Evolutionary conservation across 2,329 filamentous ascomycete genomes (phyloP).

Genomic region (Sclerotinia trifoliorum): DNA sequence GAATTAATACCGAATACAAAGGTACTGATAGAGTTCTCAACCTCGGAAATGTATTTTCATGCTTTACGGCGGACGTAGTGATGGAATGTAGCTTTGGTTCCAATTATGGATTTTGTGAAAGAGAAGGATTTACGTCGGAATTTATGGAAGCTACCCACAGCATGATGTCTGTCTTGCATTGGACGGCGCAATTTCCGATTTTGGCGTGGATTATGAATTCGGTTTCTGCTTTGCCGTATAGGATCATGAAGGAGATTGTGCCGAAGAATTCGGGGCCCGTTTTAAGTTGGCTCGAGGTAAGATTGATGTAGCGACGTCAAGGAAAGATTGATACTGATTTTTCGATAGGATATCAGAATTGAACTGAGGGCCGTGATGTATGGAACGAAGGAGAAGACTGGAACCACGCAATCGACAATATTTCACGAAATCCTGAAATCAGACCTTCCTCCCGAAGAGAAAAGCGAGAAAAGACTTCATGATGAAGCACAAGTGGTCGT

Average conservation of each 20-base stretch:
- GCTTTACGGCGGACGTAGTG: conserved; percentile 31
- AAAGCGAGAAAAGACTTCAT: conserved; percentile 38
- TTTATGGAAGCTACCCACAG: neutral
- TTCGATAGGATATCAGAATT: conserved; percentile 4
- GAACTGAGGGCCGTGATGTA: conserved; percentile 14
- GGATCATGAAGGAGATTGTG: neutral
- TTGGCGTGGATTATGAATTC: conserved; percentile 12
- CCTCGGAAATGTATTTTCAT: conserved; percentile 8
- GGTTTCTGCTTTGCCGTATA: conserved; percentile 8
- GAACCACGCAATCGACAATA: conserved; percentile 30
- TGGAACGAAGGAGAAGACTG: conserved; percentile 4
- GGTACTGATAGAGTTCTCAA: neutral
- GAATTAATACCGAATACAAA: conserved; percentile 15
- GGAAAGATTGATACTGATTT: neutral
- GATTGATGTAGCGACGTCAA: neutral
- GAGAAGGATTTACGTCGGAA: conserved; percentile 2
- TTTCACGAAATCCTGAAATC: conserved; percentile 31
- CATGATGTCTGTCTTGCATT: conserved; percentile 6
- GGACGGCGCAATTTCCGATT: conserved; percentile 5
- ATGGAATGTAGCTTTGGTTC: conserved; percentile 31
- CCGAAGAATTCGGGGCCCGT: neutral
- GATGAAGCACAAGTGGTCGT: conserved; percentile 40
- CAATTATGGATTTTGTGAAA: conserved; percentile 11
- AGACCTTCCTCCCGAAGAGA: conserved; percentile 41
- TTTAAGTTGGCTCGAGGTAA: conserved; percentile 17